phyloP scores from a whole-genome alignment of 352 stramenopile genomes.

The Phytophthora capsici region DNA sequence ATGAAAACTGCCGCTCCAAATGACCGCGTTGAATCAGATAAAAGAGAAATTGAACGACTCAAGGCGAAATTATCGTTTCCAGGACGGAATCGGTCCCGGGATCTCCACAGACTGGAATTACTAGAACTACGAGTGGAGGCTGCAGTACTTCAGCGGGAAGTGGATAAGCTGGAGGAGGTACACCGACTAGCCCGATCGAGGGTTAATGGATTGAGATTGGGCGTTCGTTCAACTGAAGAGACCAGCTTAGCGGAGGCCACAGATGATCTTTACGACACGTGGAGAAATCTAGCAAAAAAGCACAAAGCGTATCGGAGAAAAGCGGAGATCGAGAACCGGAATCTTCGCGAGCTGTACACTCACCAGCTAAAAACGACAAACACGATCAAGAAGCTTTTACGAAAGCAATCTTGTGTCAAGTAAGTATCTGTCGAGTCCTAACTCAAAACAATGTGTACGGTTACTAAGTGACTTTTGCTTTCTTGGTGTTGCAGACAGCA shows the following conservation, averaged over 20 bases:
- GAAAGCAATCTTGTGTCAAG: not conserved
- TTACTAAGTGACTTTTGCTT: not conserved
- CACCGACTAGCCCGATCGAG: not conserved
- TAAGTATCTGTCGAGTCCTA: not conserved
- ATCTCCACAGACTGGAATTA: not conserved
- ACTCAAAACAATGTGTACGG: not conserved
- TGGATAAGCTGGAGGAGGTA: not conserved
- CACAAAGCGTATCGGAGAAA: not conserved
- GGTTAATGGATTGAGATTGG: not conserved
- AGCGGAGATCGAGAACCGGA: not conserved
- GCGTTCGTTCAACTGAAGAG: not conserved
- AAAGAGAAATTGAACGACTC: not conserved
- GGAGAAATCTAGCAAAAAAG: not conserved
- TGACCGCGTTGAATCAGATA: not conserved
- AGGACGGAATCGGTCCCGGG: not conserved
- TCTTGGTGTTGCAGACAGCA: not conserved
- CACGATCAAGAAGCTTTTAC: not conserved
- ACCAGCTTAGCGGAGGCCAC: not conserved
- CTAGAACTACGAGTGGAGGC: not conserved
- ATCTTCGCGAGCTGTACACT: not conserved
- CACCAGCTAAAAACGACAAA: slow-evolving; percentile 1
- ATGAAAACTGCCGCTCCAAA: not conserved
- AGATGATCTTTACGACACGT: not conserved
- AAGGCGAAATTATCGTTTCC: not conserved
- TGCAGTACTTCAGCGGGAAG: not conserved